Conservation (phyloP, 2,329 filamentous ascomycete species). For the Daldinia eschscholtzii region DNA sequence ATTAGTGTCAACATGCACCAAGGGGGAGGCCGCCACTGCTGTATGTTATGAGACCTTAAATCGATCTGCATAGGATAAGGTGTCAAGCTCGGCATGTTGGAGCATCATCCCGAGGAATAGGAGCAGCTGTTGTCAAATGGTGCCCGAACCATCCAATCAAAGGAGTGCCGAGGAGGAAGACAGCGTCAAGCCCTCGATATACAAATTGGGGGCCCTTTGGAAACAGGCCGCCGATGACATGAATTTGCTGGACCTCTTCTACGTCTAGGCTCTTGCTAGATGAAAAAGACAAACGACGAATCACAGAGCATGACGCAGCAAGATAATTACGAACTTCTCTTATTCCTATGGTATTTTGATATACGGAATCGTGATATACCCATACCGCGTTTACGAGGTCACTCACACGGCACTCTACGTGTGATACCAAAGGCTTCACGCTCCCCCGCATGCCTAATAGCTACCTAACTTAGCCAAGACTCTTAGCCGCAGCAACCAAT, state of each 20-base stretch:
- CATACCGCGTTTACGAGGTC: not conserved
- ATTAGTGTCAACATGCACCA: slow-evolving; percentile 29
- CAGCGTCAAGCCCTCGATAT: not conserved
- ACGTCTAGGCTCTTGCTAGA: not conserved
- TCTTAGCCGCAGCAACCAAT: slow-evolving; percentile 1
- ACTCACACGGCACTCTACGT: not conserved
- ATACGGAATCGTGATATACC: not conserved
- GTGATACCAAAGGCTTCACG: not conserved
- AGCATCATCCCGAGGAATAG: not conserved
- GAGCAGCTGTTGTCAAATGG: not conserved
- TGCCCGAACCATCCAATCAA: slow-evolving; percentile 1
- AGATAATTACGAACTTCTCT: not conserved
- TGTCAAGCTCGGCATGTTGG: not conserved
- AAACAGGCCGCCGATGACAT: not conserved
- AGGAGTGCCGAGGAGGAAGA: slow-evolving; percentile 13
- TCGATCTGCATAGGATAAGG: not conserved
- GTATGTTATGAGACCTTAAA: not conserved
- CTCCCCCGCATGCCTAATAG: slow-evolving; percentile 1
- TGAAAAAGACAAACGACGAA: not conserved
- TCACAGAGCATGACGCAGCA: not conserved
- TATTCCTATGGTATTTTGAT: not conserved
- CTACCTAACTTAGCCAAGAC: not conserved
- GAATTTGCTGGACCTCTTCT: not conserved
- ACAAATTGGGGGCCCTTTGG: not conserved
- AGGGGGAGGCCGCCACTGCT: slow-evolving; percentile 38